These are phyloP conservation scores for Croton laevigatus DNA, from an alignment of 441 rosid species.

Conservation along the genomic window DNA sequence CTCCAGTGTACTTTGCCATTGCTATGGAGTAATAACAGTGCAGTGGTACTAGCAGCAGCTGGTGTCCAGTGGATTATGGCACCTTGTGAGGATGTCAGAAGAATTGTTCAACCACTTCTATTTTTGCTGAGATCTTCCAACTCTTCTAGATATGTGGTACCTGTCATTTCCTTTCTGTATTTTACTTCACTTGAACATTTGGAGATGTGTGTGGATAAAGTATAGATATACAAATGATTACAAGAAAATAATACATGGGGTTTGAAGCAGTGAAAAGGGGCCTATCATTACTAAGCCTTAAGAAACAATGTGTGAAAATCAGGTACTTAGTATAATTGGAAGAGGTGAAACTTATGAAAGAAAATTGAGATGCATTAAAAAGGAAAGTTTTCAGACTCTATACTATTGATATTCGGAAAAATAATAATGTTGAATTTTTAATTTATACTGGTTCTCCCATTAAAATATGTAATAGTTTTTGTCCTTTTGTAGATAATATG, in stretches of 20 bases:
- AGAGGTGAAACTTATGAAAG: neutral
- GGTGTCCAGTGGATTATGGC: constrained; percentile 98
- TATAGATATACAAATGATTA: neutral
- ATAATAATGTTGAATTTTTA: neutral
- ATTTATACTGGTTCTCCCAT: neutral
- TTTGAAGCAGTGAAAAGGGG: constrained; percentile 4
- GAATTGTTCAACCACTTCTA: constrained; percentile 81
- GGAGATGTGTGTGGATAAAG: neutral
- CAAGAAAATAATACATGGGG: constrained; percentile 1
- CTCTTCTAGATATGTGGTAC: constrained; percentile 95
- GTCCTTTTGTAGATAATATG: neutral
- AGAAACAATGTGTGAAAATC: neutral
- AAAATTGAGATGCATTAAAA: neutral
- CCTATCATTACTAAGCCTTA: constrained; percentile 5
- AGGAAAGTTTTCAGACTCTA: neutral
- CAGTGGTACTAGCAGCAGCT: constrained; percentile 91
- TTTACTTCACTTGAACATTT: constrained; percentile 9
- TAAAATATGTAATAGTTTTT: neutral
- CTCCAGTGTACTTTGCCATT: constrained; percentile 88
- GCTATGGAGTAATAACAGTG: constrained; percentile 94
- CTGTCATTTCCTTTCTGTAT: constrained; percentile 18
- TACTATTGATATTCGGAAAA: neutral
- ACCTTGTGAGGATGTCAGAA: constrained; percentile 66
- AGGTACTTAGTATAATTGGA: neutral
- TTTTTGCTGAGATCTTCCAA: constrained; percentile 81